Evolutionary conservation across 1,139 yeast species (phyloP).

Genomic region (Casaregolazyma lundiana): DNA sequence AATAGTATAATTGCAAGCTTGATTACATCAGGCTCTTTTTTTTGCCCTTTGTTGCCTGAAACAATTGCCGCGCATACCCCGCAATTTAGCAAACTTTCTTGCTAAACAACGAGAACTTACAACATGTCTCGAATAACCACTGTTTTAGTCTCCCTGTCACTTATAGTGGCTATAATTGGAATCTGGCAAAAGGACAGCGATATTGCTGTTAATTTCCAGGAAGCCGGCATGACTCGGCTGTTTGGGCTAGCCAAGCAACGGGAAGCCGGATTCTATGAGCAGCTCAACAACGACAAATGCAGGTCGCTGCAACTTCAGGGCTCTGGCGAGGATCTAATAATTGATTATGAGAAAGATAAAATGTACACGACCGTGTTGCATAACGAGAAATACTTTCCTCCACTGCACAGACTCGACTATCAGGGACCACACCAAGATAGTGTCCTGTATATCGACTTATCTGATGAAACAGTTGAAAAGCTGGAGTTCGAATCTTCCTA

Average conservation of each 20-base stretch:
- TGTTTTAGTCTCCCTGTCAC: background rate
- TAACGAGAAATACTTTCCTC: slow-evolving; percentile 2
- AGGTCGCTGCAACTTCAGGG: background rate
- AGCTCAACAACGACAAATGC: slow-evolving; percentile 1
- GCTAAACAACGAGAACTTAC: background rate
- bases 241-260: background rate
- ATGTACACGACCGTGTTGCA: slow-evolving; percentile 2
- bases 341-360: slow-evolving; percentile 4
- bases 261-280: background rate
- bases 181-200: background rate
- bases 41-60: no score
- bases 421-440: background rate
- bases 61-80: no score
- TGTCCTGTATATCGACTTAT: background rate
- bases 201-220: background rate
- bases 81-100: no score
- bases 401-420: background rate
- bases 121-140: background rate
- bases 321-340: slow-evolving; percentile 6
- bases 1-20: no score
- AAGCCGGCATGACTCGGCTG: background rate
- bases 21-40: no score
- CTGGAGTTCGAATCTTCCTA: slow-evolving; percentile 1
- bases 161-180: background rate
- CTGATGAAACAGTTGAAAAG: background rate